These are phyloP conservation scores for Cetraspora pellucida DNA, from an alignment of 192 early-diverging fungal species.

Conservation along the genomic window DNA sequence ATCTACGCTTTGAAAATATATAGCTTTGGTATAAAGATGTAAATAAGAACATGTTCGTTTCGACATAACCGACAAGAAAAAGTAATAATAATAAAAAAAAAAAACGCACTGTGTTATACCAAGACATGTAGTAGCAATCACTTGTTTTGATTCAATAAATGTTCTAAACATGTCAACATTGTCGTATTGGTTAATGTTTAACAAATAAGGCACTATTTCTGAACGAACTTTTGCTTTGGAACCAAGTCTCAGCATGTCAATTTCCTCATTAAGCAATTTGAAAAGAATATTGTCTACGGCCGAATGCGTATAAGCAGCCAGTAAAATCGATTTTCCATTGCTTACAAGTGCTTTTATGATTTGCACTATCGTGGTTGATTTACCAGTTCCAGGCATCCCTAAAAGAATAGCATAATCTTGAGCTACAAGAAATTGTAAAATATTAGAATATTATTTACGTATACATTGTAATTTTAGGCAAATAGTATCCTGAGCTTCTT, in stretches of 20 bases:
- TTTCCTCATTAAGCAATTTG: conserved; percentile 71
- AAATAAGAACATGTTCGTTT: not conserved
- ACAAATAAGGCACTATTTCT: conserved; percentile 43
- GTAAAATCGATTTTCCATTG: conserved; percentile 73
- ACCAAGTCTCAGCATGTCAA: conserved; percentile 80
- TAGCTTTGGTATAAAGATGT: not conserved
- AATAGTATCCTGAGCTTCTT: no score
- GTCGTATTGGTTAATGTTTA: conserved; percentile 38
- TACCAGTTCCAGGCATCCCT: conserved; percentile 98
- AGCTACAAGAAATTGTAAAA: conserved; percentile 41
- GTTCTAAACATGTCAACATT: conserved; percentile 63
- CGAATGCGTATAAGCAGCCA: conserved; percentile 90
- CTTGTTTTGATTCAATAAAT: conserved; percentile 60
- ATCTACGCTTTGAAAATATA: conserved; percentile 70
- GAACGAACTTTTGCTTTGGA: conserved; percentile 62
- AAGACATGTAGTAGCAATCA: conserved; percentile 90
- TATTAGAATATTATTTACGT: not conserved
- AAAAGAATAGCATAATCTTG: conserved; percentile 88
- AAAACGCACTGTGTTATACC: conserved; percentile 76
- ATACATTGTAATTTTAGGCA: not conserved
- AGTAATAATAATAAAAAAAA: conserved; percentile 12
- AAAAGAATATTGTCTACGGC: conserved; percentile 92
- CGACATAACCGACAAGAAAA: not conserved
- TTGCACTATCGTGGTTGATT: conserved; percentile 85
- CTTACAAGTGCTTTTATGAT: conserved; percentile 70